A percentile compares a stretch with the other conserved stretches of the same genome.
Evolutionary conservation across 225 moss, liverwort and hornwort species (phyloP).

Genomic region (Polytrichum formosum): DNA sequence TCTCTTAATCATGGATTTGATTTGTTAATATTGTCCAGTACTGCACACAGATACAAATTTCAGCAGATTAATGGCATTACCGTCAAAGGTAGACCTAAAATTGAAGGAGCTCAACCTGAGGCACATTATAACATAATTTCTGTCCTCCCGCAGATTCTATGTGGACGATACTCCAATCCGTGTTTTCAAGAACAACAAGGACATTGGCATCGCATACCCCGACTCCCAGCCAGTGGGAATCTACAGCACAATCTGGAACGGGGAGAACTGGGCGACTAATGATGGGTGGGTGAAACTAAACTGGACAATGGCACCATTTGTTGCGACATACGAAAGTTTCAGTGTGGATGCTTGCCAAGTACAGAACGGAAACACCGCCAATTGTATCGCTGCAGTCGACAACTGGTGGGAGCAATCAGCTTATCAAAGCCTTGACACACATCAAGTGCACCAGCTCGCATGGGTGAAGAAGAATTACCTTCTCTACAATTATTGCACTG

Average conservation of each 20-base stretch:
- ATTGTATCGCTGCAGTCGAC: conserved; percentile 26
- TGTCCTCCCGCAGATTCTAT: conserved; percentile 21
- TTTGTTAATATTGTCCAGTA: too few relatives aligned
- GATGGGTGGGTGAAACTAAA: conserved; percentile 57
- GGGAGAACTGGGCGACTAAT: conserved; percentile 54
- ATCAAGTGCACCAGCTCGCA: conserved; percentile 33
- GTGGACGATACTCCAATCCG: conserved; percentile 53
- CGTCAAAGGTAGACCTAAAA: too few relatives aligned
- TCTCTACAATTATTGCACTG: conserved; percentile 51
- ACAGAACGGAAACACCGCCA: conserved; percentile 12
- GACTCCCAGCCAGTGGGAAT: conserved; percentile 49
- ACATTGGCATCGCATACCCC: conserved; percentile 37
- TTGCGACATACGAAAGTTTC: conserved; percentile 48
- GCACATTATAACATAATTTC: too few relatives aligned
- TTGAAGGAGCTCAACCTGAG: too few relatives aligned
- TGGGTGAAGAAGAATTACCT: conserved; percentile 42
- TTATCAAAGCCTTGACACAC: conserved; percentile 18
- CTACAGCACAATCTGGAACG: conserved; percentile 59
- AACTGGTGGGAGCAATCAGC: conserved; percentile 48
- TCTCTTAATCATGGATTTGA: too few relatives aligned
- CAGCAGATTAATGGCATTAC: too few relatives aligned
- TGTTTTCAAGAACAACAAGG: conserved; percentile 47
- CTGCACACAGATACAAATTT: too few relatives aligned
- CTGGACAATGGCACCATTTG: conserved; percentile 49
- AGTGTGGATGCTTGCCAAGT: conserved; percentile 45